Evolutionary conservation across 2,329 filamentous ascomycete species (phyloP).

Genomic region (Raffaelea ambrosiae): DNA sequence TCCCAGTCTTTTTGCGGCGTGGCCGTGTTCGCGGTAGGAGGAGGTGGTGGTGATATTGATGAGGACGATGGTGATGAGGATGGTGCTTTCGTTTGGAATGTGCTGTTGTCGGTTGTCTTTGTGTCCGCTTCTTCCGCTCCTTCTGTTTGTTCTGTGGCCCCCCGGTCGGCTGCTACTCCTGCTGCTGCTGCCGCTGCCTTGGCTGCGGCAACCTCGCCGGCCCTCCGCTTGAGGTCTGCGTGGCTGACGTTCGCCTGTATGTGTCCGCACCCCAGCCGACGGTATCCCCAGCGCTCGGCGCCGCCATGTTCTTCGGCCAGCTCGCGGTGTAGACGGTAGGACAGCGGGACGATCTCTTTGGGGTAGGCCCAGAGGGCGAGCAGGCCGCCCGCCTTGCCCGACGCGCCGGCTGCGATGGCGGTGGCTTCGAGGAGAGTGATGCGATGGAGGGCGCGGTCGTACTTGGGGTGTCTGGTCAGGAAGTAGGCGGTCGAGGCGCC

Average conservation of each 20-base stretch:
- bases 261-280: conserved; percentile 65
- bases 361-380: conserved; percentile 91
- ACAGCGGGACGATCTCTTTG: conserved; percentile 71
- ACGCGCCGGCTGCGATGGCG: conserved; percentile 78
- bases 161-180: too few species aligned
- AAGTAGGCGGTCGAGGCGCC: conserved; percentile 89
- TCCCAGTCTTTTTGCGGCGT: conserved; percentile 40
- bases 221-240: conserved; percentile 7
- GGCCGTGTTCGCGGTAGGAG: not conserved
- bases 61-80: not conserved
- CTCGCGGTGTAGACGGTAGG: conserved; percentile 73
- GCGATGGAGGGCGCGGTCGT: conserved; percentile 63
- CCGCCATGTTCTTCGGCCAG: conserved; percentile 80
- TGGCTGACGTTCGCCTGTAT: conserved; percentile 28
- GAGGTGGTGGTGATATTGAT: not conserved
- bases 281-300: conserved; percentile 75
- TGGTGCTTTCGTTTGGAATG: not conserved
- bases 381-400: conserved; percentile 88
- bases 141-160: too few species aligned
- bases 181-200: not conserved
- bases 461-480: conserved; percentile 76
- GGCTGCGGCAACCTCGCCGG: conserved; percentile 15
- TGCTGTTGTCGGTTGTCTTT: not conserved
- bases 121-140: not conserved
- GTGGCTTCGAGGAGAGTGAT: conserved; percentile 84